These are phyloP conservation scores for Sphagnum contortum DNA, from an alignment of 225 moss, liverwort and hornwort genomes.

Conservation along the genomic window DNA sequence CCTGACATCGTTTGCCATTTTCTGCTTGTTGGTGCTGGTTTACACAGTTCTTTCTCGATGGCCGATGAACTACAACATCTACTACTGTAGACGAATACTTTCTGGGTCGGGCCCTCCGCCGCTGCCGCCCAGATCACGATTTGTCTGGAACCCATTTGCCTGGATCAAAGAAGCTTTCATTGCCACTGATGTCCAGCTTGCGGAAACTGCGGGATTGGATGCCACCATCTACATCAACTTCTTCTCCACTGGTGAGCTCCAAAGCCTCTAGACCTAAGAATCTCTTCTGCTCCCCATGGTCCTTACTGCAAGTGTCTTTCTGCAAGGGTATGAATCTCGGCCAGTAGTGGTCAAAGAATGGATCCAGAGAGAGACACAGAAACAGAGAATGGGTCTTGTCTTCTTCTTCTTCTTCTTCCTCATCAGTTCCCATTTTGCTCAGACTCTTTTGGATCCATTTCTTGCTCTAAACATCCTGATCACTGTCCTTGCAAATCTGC, in stretches of 20 bases:
- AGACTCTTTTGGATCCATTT: too few relatives aligned
- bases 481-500: too few relatives aligned
- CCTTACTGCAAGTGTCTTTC: too few relatives aligned
- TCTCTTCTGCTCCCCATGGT: background rate
- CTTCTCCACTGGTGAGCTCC: conserved; percentile 32
- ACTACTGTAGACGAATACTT: conserved; percentile 34
- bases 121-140: background rate
- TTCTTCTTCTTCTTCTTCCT: too few relatives aligned
- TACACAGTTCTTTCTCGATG: conserved; percentile 33
- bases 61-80: conserved; percentile 33
- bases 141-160: conserved; percentile 21
- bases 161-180: conserved; percentile 38
- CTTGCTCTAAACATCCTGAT: too few relatives aligned
- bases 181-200: conserved; percentile 37
- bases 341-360: too few relatives aligned
- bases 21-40: conserved; percentile 26
- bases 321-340: too few relatives aligned
- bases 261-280: too few relatives aligned
- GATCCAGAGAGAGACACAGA: too few relatives aligned
- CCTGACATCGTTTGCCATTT: conserved; percentile 51
- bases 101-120: conserved; percentile 21
- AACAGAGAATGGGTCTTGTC: too few relatives aligned
- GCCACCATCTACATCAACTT: conserved; percentile 59
- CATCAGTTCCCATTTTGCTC: too few relatives aligned
- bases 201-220: conserved; percentile 36